Base-by-base conservation (phyloP, 495 filamentous ascomycete species). In the Melanomma pulvis-pyrius region DNA sequence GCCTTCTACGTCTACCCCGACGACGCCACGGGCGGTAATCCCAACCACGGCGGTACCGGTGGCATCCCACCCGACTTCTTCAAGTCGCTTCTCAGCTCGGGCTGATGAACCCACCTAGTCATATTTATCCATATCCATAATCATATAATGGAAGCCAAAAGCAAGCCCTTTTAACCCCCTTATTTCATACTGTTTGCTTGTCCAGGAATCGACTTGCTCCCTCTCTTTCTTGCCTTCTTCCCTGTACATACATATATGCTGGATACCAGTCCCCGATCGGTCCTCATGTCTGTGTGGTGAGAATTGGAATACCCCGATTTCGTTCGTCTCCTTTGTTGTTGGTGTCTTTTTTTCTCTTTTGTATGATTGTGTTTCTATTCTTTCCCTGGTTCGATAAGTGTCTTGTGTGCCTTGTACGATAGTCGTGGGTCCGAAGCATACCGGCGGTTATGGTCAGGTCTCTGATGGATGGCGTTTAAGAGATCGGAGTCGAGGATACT, bases 1-100 rank as follows among this genome's bases (percentile, higher is more conserved):
- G 92, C 92, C 9, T 97, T 96, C 79, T 93, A 88, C 72, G 91
- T 93, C 56, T 94, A 93, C 66, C 93, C 93, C 6, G 88, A 92
- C 67, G 81, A 87, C 67, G 81, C 82, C 1, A 67, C 41, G 15
- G 68, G 68, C 58, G 55, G 39, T 7, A 44, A 44, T 15, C 39
- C 39, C 13, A 44, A 17, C 17, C 39, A 92, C 67, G 81, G 87
- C 66, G 81, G 81, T 0, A 67, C 41, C 1, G 68, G 68, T 53
- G 55, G 67, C 21, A 41, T 71, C 19, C 52, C 58, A 0, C 28
- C 32, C 58, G 61, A 52, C 30, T 71, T 71, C 52, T 30, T 71
- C 21, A 29, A 59, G 8, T 36, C 47, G 17, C 60, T 66, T 25
- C 63, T 65, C 36, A 19, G 32, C 3, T 24, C 11, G 24, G 24